Evolutionary conservation across 306 rosid species (phyloP), one percentile per base, ranked within the genome.

Genomic region (Acmispon strigosus): DNA sequence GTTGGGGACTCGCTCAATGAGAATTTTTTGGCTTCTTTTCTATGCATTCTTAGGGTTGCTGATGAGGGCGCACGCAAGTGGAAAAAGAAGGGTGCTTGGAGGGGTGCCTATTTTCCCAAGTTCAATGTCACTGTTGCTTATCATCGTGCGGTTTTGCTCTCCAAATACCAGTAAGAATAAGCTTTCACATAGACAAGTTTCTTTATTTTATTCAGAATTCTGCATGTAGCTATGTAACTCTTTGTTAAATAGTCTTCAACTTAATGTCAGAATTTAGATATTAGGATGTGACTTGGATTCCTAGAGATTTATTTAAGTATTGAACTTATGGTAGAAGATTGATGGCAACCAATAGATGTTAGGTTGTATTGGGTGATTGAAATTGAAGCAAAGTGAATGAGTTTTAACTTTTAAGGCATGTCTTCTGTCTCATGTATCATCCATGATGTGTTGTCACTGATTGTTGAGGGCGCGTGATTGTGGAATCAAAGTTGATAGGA

Each of bases 71-170:
- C 90, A 8, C 81, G 78, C 73, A 90, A 75, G 79, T 93, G 97
- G 98, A 93, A 93, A 82, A 87, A 76, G 81, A 93, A 83, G 41
- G 96, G 96, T 36, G 94, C 90, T 84, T 93, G 90, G 98, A 93
- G 82, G 43, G 96, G 98, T 47, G 96, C 92, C 50, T 87, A 88
- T 84, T 93, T 93, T 62, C 97, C 98, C 5, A 88, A 69, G 60
- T 88, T 82, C 52, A 93, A 90, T 77, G 90, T 88, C 14, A 93
- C 94, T 0, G 89, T 93, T 10, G 89, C 79, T 14, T 93, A 93
- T 78, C 97, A 90, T 76, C 97, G 98, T 12, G 92, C 97, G 0
- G 98, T 93, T 62, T 80, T 93, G 82, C 94, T 90, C 42, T 70
- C 98, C 67, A 87, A 76, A 80, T 83, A 90, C 75, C 56, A 85